A percentile compares a stretch with the other conserved stretches of the same genome.
phyloP scores from a whole-genome alignment of 805 yeast species.

The Candida ipomoeae region DNA sequence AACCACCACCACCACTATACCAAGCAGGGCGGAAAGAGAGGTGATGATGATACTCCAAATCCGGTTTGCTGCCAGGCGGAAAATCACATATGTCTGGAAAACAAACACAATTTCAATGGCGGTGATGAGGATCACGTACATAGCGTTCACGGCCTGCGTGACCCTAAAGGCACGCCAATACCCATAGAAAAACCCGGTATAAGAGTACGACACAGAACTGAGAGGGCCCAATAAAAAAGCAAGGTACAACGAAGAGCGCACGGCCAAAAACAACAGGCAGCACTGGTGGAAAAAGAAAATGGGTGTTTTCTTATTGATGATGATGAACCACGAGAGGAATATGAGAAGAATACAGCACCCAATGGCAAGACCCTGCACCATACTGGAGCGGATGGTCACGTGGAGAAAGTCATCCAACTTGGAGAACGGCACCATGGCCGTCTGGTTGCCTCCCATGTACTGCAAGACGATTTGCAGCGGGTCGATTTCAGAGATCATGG shows the following conservation, averaged over 20 bases:
- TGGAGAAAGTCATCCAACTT: slow-evolving; percentile 7
- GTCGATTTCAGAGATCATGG: slow-evolving; percentile 8
- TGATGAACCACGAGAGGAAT: slow-evolving; percentile 15
- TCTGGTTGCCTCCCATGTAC: slow-evolving; percentile 9
- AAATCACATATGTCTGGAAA: slow-evolving; percentile 69
- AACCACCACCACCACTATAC: slow-evolving; percentile 52
- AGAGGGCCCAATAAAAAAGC: slow-evolving; percentile 51
- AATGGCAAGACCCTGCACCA: slow-evolving; percentile 14
- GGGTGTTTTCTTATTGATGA: slow-evolving; percentile 54
- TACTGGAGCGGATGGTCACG: slow-evolving; percentile 7
- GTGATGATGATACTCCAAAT: slow-evolving; percentile 39
- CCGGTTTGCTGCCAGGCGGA: slow-evolving; percentile 52
- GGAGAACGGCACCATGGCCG: slow-evolving; percentile 8
- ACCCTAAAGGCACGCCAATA: slow-evolving; percentile 36
- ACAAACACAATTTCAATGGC: slow-evolving; percentile 63
- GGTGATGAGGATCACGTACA: slow-evolving; percentile 56
- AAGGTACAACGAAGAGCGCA: slow-evolving; percentile 61
- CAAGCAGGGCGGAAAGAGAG: slow-evolving; percentile 37
- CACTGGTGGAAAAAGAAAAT: slow-evolving; percentile 69
- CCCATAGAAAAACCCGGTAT: slow-evolving; percentile 29
- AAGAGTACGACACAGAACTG: slow-evolving; percentile 43
- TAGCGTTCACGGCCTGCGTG: slow-evolving; percentile 58
- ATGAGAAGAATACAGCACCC: slow-evolving; percentile 15
- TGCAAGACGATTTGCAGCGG: slow-evolving; percentile 11
- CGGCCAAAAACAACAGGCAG: slow-evolving; percentile 50